Evolutionary conservation across 2,329 filamentous ascomycete species (phyloP).

Genomic region (Cephalotrichum gorgonifer): DNA sequence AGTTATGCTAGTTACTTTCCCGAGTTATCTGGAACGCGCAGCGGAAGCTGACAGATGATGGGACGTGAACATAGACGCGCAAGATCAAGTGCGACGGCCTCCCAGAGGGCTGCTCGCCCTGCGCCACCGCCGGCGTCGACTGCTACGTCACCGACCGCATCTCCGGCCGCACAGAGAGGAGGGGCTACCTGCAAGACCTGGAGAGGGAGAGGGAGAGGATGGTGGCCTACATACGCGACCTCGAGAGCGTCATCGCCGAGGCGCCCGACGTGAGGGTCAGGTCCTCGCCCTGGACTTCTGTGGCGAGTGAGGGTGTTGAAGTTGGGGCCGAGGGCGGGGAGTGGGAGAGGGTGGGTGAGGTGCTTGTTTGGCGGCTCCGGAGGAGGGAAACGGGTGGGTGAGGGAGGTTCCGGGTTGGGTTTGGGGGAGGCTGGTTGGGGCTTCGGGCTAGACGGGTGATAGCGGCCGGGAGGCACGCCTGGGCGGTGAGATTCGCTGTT

Average conservation of each 20-base stretch:
- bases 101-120: slow-evolving; percentile 73
- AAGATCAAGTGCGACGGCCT: slow-evolving; percentile 83
- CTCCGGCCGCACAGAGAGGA: slow-evolving; percentile 66
- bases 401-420: neutral
- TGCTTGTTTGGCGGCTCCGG: neutral
- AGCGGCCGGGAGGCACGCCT: too few relatives aligned
- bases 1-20: too few relatives aligned
- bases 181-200: slow-evolving; percentile 68
- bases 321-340: neutral
- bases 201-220: slow-evolving; percentile 63
- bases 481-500: too few relatives aligned
- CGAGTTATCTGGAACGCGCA: too few relatives aligned
- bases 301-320: neutral
- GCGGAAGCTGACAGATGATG: neutral
- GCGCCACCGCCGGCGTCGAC: slow-evolving; percentile 62
- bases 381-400: neutral
- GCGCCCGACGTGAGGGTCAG: slow-evolving; percentile 46
- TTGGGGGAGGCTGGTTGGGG: too few relatives aligned
- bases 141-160: slow-evolving; percentile 83
- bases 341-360: slow-evolving; percentile 2
- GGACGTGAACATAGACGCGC: slow-evolving; percentile 44
- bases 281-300: slow-evolving; percentile 1
- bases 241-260: slow-evolving; percentile 55
- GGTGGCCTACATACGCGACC: slow-evolving; percentile 53
- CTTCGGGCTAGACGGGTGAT: too few relatives aligned